phyloP scores from a whole-genome alignment of 129 eudicot genomes.

The Tagetes patula region DNA sequence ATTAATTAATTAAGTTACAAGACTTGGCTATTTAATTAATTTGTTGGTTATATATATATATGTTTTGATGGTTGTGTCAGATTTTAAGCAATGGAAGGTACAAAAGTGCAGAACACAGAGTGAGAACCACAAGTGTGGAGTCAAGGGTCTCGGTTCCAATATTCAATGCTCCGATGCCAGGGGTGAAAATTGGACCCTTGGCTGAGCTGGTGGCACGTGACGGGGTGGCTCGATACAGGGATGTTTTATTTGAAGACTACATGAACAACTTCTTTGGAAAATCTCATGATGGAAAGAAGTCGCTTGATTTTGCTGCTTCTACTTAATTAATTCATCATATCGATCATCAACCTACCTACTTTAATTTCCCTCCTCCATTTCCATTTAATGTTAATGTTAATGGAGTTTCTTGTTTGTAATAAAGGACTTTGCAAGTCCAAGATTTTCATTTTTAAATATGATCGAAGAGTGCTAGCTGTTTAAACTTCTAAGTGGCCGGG shows the following conservation, averaged over 20 bases:
- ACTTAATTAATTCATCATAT: neutral
- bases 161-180: constrained; percentile 30
- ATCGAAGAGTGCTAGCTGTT: too few relatives aligned
- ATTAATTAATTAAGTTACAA: too few relatives aligned
- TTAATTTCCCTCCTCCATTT: neutral
- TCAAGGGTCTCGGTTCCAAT: constrained; percentile 48
- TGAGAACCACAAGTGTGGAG: constrained; percentile 35
- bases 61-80: constrained; percentile 17
- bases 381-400: neutral
- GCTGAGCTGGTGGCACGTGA: constrained; percentile 39
- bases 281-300: constrained; percentile 46
- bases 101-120: constrained; percentile 53
- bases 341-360: neutral
- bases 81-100: constrained; percentile 52
- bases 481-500: too few relatives aligned
- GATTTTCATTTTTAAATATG: too few relatives aligned
- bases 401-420: constrained; percentile 22
- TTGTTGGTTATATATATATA: neutral
- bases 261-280: constrained; percentile 36
- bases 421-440: neutral
- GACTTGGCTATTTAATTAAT: too few relatives aligned
- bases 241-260: constrained; percentile 35
- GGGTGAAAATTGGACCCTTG: constrained; percentile 41
- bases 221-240: constrained; percentile 34
- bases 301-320: constrained; percentile 45